A percentile compares a stretch with the other conserved stretches of the same genome.
Conservation (phyloP, 495 filamentous ascomycete genomes). For the Oidiodendron maius region DNA sequence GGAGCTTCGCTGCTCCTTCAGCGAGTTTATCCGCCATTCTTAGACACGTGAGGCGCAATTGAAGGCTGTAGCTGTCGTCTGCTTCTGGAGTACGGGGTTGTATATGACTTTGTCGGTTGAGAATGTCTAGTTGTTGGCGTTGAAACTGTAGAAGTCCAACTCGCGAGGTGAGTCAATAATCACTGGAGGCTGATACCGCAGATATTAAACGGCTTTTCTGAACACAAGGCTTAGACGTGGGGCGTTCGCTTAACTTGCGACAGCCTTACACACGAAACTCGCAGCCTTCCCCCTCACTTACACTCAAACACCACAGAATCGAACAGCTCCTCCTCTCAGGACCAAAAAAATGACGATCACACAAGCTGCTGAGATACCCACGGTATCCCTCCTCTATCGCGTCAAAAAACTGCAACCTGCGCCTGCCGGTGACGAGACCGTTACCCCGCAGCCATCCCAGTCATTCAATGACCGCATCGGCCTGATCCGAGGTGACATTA, state of each 20-base stretch:
- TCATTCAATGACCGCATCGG: constrained; percentile 66
- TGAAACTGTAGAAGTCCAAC: not conserved
- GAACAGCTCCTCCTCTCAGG: too few relatives aligned
- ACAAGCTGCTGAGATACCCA: constrained; percentile 52
- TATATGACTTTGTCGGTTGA: too few relatives aligned
- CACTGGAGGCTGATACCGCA: not conserved
- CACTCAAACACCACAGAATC: not conserved
- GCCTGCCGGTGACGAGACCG: not conserved
- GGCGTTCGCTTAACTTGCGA: not conserved
- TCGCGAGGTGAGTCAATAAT: not conserved
- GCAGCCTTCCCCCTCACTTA: not conserved
- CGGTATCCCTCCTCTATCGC: constrained; percentile 56
- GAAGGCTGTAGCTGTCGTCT: not conserved
- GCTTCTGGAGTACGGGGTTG: too few relatives aligned
- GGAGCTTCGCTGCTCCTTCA: constrained; percentile 49
- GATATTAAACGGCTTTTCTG: too few relatives aligned
- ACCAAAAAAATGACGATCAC: constrained; percentile 22
- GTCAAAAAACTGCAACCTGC: constrained; percentile 30
- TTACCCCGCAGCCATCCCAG: constrained; percentile 27
- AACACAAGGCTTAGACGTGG: not conserved
- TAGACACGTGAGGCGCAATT: not conserved
- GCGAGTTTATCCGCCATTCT: constrained; percentile 51
- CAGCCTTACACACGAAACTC: not conserved
- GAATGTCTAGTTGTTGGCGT: too few relatives aligned
- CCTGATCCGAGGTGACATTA: constrained; percentile 75